phyloP scores from a whole-genome alignment of 2,329 filamentous ascomycete genomes.

The Dactylonectria macrodidyma region DNA sequence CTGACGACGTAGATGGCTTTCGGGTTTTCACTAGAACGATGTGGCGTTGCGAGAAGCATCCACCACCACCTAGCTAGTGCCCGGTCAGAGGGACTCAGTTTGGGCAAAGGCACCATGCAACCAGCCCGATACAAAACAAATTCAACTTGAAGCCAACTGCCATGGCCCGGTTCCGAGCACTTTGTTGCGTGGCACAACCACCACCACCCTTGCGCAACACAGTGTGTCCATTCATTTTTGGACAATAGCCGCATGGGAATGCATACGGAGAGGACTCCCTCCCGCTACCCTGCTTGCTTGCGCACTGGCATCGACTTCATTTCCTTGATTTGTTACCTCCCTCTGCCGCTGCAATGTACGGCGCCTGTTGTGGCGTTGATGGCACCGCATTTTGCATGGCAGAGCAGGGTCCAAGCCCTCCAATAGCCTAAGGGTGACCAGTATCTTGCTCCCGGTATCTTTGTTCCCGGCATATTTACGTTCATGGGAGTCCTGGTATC shows the following conservation, averaged over 20 bases:
- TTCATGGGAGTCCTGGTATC: no score
- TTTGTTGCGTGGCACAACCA: no score
- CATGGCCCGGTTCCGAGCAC: background rate
- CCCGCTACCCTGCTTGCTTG: background rate
- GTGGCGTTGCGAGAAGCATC: constrained; percentile 6
- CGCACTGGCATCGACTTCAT: constrained; percentile 11
- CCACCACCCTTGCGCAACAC: no score
- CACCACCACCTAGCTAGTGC: constrained; percentile 14
- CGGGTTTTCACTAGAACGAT: background rate
- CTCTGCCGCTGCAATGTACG: background rate
- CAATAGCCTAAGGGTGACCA: background rate
- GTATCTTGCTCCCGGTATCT: background rate
- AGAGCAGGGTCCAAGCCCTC: constrained; percentile 3
- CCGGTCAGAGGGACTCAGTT: constrained; percentile 12
- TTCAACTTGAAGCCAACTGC: constrained; percentile 14
- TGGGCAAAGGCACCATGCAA: background rate
- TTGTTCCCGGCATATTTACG: background rate
- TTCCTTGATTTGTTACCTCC: constrained; percentile 16
- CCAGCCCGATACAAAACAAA: constrained; percentile 1
- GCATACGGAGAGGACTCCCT: background rate
- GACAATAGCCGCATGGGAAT: background rate
- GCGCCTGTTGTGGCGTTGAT: constrained; percentile 15
- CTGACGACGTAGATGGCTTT: constrained; percentile 24
- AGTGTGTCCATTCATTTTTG: no score
- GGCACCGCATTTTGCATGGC: constrained; percentile 5